These are phyloP conservation scores for Boechera stricta DNA, from an alignment of 345 rosid genomes.

Conservation along the genomic window DNA sequence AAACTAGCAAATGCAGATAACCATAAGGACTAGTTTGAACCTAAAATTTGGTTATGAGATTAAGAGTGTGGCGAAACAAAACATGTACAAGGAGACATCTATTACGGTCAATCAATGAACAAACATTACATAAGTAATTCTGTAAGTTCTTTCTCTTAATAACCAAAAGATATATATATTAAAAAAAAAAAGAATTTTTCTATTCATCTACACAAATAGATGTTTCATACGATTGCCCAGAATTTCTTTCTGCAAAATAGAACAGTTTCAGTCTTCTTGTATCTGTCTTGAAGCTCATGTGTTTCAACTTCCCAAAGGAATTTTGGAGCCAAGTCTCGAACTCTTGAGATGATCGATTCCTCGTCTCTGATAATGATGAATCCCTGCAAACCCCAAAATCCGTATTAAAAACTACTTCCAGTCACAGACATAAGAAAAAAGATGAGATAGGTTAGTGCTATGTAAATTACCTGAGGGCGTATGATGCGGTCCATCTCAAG, in stretches of 20 bases:
- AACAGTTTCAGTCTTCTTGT: slow-evolving; percentile 65
- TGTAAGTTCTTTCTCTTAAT: not conserved
- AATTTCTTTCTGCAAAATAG: slow-evolving; percentile 87
- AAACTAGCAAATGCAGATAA: too few species aligned
- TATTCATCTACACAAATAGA: not conserved
- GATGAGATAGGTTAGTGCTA: not conserved
- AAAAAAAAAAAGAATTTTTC: not conserved
- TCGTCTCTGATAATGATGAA: slow-evolving; percentile 76
- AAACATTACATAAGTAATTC: slow-evolving; percentile 24
- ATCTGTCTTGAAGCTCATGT: slow-evolving; percentile 59
- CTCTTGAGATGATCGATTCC: slow-evolving; percentile 57
- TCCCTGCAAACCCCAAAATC: slow-evolving; percentile 60
- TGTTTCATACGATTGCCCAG: slow-evolving; percentile 66
- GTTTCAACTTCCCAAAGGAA: slow-evolving; percentile 82
- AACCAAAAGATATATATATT: not conserved
- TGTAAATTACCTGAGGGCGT: slow-evolving; percentile 75
- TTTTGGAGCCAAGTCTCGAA: slow-evolving; percentile 71
- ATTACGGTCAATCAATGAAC: slow-evolving; percentile 15
- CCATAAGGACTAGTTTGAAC: too few species aligned
- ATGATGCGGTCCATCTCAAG: slow-evolving; percentile 96
- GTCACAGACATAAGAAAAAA: not conserved
- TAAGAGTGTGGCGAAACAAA: slow-evolving; percentile 9
- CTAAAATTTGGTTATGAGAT: not conserved
- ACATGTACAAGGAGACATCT: slow-evolving; percentile 28
- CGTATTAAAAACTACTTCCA: not conserved